Conservation (phyloP, 2,329 filamentous ascomycete species). For the Didymella sp. region DNA sequence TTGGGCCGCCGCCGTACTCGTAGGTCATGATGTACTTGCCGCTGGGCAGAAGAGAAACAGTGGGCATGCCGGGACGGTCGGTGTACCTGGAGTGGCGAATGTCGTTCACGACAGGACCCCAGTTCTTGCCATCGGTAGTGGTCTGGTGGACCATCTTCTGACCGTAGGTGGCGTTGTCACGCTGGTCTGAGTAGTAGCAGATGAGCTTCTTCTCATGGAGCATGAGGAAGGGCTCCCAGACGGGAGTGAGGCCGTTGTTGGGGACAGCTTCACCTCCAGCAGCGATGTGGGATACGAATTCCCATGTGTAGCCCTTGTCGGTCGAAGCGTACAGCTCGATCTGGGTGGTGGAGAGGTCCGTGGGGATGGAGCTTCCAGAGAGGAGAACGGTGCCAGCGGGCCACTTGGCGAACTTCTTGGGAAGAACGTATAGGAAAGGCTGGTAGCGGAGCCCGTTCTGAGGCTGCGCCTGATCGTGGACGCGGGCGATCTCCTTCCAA, state of each 20-base stretch:
- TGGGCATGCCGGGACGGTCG: constrained; percentile 73
- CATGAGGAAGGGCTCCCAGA: constrained; percentile 76
- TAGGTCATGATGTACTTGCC: constrained; percentile 70
- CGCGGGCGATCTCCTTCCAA: constrained; percentile 69
- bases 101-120: constrained; percentile 67
- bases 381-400: constrained; percentile 68
- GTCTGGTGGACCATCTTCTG: constrained; percentile 73
- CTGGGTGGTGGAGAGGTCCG: constrained; percentile 66
- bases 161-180: constrained; percentile 66
- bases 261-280: constrained; percentile 67
- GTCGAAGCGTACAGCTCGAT: constrained; percentile 73
- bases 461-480: constrained; percentile 70
- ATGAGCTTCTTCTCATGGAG: constrained; percentile 66
- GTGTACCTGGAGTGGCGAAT: constrained; percentile 68
- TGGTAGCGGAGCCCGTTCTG: constrained; percentile 73
- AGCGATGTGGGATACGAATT: constrained; percentile 71
- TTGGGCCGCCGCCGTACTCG: constrained; percentile 63
- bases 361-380: constrained; percentile 66
- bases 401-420: constrained; percentile 64
- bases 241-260: constrained; percentile 70
- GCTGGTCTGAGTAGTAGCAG: constrained; percentile 75
- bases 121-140: constrained; percentile 64
- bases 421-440: constrained; percentile 71
- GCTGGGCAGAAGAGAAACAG: constrained; percentile 64
- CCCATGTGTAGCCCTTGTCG: constrained; percentile 68